These are phyloP conservation scores for Komagataea norvegica DNA, from an alignment of 1,139 yeast species.

Conservation along the genomic window DNA sequence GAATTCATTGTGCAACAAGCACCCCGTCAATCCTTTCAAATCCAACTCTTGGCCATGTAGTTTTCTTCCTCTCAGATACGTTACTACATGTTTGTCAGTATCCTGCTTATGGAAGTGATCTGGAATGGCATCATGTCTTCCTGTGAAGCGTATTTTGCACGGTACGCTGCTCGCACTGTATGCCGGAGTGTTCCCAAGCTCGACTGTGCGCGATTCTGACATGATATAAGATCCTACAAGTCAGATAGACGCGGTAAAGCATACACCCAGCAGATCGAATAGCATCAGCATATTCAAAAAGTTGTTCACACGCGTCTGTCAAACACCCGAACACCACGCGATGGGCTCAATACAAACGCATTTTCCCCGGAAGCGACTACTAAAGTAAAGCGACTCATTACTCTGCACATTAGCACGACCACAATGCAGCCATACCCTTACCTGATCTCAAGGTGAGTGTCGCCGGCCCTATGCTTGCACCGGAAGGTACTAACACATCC, in stretches of 20 bases:
- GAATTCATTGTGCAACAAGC: conserved; percentile 17
- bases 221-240: background rate
- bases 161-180: conserved; percentile 16
- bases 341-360: no score
- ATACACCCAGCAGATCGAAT: background rate
- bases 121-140: conserved; percentile 12
- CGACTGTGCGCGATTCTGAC: conserved; percentile 1
- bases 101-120: conserved; percentile 14
- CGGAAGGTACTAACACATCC: no score
- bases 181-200: background rate
- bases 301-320: no score
- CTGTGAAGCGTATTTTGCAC: conserved; percentile 17
- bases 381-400: no score
- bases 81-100: conserved; percentile 6
- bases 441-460: conserved; percentile 22
- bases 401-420: background rate
- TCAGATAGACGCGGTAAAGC: background rate
- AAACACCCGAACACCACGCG: no score
- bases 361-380: no score
- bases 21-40: conserved; percentile 8
- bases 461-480: no score
- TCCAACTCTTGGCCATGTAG: conserved; percentile 18
- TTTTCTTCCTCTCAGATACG: conserved; percentile 25
- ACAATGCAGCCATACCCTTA: conserved; percentile 12
- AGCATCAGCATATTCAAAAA: background rate